A percentile compares a stretch with the other conserved stretches of the same genome.
phyloP scores from a whole-genome alignment of 2,329 filamentous ascomycete genomes.

The Rutstroemia sp. region DNA sequence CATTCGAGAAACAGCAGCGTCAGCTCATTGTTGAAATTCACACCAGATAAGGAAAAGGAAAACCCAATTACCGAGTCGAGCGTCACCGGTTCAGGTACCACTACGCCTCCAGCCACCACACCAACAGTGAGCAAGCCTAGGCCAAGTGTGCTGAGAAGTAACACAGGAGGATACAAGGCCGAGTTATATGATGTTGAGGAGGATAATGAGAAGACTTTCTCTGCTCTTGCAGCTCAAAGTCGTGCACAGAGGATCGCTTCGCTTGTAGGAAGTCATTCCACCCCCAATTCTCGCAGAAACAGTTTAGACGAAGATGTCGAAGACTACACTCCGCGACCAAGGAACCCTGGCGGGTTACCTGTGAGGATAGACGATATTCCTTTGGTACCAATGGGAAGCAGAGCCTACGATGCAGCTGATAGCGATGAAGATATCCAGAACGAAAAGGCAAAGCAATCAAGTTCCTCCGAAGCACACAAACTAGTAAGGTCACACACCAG shows the following conservation, averaged over 20 bases:
- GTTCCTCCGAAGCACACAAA: conserved; percentile 36
- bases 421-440: conserved; percentile 21
- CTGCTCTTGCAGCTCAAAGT: conserved; percentile 27
- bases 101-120: not conserved
- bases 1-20: conserved; percentile 25
- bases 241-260: conserved; percentile 26
- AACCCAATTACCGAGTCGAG: conserved; percentile 25
- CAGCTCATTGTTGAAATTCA: conserved; percentile 14
- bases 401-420: conserved; percentile 19
- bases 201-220: conserved; percentile 26
- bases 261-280: conserved; percentile 26
- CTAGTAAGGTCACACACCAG: conserved; percentile 35
- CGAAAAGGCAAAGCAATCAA: conserved; percentile 15
- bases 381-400: conserved; percentile 23
- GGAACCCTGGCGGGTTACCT: conserved; percentile 13
- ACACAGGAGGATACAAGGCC: conserved; percentile 1
- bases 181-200: conserved; percentile 15
- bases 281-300: conserved; percentile 25
- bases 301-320: conserved; percentile 25
- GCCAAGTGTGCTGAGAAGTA: conserved; percentile 24
- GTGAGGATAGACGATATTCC: conserved; percentile 29
- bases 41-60: conserved; percentile 21
- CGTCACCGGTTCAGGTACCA: not conserved
- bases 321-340: conserved; percentile 10
- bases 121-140: conserved; percentile 16